phyloP scores from a whole-genome alignment of 768 basidiomycete genomes.

The Suillus bovinus region DNA sequence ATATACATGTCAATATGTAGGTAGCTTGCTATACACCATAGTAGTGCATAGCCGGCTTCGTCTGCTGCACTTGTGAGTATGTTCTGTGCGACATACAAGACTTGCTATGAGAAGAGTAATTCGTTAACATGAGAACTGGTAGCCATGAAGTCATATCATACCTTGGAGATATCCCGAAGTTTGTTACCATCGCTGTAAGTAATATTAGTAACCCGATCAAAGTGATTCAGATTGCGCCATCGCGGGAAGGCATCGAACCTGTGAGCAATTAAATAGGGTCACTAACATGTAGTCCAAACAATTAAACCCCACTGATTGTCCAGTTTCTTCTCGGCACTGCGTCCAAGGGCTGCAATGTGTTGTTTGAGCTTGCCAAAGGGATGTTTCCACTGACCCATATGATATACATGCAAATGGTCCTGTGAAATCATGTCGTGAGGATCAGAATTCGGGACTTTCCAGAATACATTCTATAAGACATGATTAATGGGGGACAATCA shows the following conservation, averaged over 20 bases:
- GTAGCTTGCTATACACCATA: conserved; percentile 32
- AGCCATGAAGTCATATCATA: conserved; percentile 11
- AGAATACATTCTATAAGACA: conserved; percentile 37
- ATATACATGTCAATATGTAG: conserved; percentile 32
- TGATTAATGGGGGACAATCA: too few species aligned
- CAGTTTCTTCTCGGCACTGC: conserved; percentile 7
- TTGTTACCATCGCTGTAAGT: conserved; percentile 37
- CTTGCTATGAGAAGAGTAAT: conserved; percentile 19
- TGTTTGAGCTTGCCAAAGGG: conserved; percentile 20
- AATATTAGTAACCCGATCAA: conserved; percentile 23
- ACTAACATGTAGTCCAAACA: not conserved
- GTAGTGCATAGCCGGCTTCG: conserved; percentile 23
- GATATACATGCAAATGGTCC: conserved; percentile 41
- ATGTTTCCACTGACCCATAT: conserved; percentile 28
- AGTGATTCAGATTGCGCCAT: conserved; percentile 37
- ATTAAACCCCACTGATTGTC: conserved; percentile 22
- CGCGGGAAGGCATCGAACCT: conserved; percentile 30
- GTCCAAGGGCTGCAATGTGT: conserved; percentile 14
- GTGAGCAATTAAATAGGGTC: not conserved
- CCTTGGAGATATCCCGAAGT: conserved; percentile 38
- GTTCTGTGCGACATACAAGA: conserved; percentile 30
- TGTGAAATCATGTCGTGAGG: conserved; percentile 34
- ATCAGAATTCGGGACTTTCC: conserved; percentile 34
- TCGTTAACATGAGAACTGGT: not conserved
- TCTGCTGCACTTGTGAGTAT: conserved; percentile 16